Percentiles rank a stretch among this genome's conserved stretches.
Conservation (phyloP, 495 filamentous ascomycete species). For the Letharia lupina region DNA sequence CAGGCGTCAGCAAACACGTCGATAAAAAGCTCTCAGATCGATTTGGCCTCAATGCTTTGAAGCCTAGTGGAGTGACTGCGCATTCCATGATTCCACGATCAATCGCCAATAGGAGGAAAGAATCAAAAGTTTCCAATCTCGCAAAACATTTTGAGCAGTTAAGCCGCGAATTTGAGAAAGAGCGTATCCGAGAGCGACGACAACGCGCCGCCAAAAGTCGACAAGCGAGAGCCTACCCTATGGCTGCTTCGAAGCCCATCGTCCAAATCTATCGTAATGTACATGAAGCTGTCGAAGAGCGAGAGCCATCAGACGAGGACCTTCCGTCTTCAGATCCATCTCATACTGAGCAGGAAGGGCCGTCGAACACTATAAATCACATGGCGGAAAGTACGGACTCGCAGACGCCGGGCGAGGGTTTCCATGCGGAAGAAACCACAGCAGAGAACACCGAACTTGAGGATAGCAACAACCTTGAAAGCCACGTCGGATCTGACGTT, state of each 20-base stretch:
- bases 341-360: constrained; percentile 17
- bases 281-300: constrained; percentile 82
- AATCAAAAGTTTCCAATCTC: constrained; percentile 73
- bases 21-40: constrained; percentile 70
- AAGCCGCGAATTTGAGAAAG: constrained; percentile 92
- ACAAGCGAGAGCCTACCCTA: constrained; percentile 74
- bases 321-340: constrained; percentile 28
- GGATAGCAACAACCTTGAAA: constrained; percentile 41
- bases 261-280: constrained; percentile 94
- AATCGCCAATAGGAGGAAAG: constrained; percentile 54
- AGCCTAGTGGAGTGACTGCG: constrained; percentile 48
- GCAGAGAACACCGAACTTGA: constrained; percentile 43
- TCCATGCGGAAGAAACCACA: constrained; percentile 26
- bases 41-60: constrained; percentile 51
- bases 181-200: constrained; percentile 75
- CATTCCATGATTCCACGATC: constrained; percentile 87
- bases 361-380: constrained; percentile 20
- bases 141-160: constrained; percentile 95
- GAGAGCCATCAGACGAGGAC: constrained; percentile 62
- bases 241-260: constrained; percentile 87
- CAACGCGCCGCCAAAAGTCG: constrained; percentile 73
- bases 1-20: constrained; percentile 35
- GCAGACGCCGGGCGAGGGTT: constrained; percentile 26
- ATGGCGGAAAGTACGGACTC: constrained; percentile 21
- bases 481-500: constrained; percentile 53